Conservation (phyloP, 306 rosid species). For the Pyrus pyrifolia region DNA sequence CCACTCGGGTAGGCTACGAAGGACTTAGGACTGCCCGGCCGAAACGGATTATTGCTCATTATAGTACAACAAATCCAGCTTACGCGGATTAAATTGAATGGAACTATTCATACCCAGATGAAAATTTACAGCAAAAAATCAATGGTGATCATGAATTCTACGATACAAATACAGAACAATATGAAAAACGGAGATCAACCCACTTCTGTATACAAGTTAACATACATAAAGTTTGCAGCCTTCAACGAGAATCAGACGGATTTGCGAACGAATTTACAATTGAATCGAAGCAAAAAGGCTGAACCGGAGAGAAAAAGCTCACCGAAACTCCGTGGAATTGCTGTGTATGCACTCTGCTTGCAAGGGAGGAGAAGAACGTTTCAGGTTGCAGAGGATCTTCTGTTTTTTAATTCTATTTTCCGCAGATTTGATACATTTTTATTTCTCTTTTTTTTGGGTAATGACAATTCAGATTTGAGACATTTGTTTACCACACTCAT, state of each 20-base stretch:
- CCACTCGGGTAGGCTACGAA: constrained; percentile 49
- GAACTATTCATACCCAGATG: constrained; percentile 17
- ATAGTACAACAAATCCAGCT: constrained; percentile 7
- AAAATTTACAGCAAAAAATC: neutral
- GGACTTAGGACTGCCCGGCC: constrained; percentile 52
- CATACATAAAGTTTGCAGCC: neutral
- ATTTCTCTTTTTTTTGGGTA: neutral
- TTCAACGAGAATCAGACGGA: neutral
- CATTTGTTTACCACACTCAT: neutral
- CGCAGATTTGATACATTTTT: neutral
- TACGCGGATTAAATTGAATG: neutral
- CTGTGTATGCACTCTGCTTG: neutral
- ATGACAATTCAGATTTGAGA: no score
- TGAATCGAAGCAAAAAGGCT: neutral
- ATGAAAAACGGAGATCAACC: neutral
- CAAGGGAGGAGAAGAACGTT: neutral
- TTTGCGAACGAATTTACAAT: neutral
- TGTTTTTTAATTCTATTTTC: neutral
- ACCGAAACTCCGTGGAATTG: constrained; percentile 3
- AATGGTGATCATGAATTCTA: neutral
- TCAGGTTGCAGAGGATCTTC: neutral
- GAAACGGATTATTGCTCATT: constrained; percentile 52
- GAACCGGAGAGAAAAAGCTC: neutral
- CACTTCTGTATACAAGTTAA: neutral
- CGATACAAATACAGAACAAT: neutral